These are phyloP conservation scores for Cucurbita argyrosperma DNA, from an alignment of 306 rosid genomes.

Conservation along the genomic window DNA sequence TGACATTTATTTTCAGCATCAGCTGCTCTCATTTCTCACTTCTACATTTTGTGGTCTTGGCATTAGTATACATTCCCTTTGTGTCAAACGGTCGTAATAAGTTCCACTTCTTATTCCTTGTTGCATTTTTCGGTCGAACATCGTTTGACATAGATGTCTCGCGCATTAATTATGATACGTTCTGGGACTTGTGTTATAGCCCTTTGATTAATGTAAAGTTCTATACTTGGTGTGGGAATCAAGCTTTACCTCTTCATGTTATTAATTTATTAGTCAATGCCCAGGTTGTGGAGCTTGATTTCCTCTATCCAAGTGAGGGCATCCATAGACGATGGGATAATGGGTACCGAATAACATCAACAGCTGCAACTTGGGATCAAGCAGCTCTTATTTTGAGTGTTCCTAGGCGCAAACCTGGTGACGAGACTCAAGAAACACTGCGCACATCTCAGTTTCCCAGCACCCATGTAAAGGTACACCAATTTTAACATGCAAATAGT, in stretches of 20 bases:
- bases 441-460: slow-evolving; percentile 91
- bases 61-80: not conserved
- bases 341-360: slow-evolving; percentile 81
- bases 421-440: slow-evolving; percentile 92
- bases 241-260: not conserved
- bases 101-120: not conserved
- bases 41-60: not conserved
- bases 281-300: slow-evolving; percentile 94
- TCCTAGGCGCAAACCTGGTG: slow-evolving; percentile 70
- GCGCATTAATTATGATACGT: too few species aligned
- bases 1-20: not conserved
- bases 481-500: not conserved
- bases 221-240: not conserved
- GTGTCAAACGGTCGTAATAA: not conserved
- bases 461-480: slow-evolving; percentile 77
- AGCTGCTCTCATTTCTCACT: not conserved
- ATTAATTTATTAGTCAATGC: not conserved
- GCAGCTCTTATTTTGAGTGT: slow-evolving; percentile 86
- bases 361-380: slow-evolving; percentile 94
- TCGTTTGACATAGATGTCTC: not conserved
- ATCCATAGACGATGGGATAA: slow-evolving; percentile 90
- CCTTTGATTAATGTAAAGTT: too few species aligned
- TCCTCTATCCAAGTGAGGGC: slow-evolving; percentile 96
- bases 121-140: not conserved
- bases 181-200: too few species aligned